Evolutionary conservation across 1,284 basidiomycete genomes (phyloP).

Genomic region (Meripilus lineatus): DNA sequence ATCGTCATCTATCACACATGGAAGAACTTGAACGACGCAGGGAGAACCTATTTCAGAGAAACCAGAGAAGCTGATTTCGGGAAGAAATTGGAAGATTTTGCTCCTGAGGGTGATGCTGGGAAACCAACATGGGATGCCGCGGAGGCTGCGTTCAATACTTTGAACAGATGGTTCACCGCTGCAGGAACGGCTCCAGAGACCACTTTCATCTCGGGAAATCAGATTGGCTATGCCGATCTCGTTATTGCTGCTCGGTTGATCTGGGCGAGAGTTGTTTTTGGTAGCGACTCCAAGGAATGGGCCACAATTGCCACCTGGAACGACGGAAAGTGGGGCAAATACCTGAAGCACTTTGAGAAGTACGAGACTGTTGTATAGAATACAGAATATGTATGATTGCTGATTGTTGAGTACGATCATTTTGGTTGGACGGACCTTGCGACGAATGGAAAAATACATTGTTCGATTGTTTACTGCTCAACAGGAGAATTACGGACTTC

Average conservation of each 20-base stretch:
- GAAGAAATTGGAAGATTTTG: constrained; percentile 25
- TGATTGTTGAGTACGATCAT: no score
- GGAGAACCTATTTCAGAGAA: constrained; percentile 33
- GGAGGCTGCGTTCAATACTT: constrained; percentile 12
- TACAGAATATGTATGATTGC: no score
- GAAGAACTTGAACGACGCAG: no score
- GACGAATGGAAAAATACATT: no score
- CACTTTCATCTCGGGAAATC: constrained; percentile 15
- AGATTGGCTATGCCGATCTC: constrained; percentile 15
- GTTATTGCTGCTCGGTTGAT: constrained; percentile 13
- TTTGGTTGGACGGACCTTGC: no score
- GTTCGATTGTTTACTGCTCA: no score
- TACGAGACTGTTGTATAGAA: no score
- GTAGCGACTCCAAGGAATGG: constrained; percentile 19
- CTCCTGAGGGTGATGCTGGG: constrained; percentile 5
- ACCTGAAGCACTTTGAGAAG: constrained; percentile 12
- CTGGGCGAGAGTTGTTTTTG: constrained; percentile 14
- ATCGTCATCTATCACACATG: no score
- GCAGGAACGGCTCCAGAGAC: constrained; percentile 8
- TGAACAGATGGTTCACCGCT: constrained; percentile 13
- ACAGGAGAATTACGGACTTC: no score
- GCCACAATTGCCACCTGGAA: constrained; percentile 15
- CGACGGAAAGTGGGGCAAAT: constrained; percentile 17
- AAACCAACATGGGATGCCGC: constrained; percentile 12
- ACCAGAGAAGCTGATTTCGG: constrained; percentile 32